Conservation (phyloP, 495 filamentous ascomycete genomes). For the Talaromyces proteolyticus region DNA sequence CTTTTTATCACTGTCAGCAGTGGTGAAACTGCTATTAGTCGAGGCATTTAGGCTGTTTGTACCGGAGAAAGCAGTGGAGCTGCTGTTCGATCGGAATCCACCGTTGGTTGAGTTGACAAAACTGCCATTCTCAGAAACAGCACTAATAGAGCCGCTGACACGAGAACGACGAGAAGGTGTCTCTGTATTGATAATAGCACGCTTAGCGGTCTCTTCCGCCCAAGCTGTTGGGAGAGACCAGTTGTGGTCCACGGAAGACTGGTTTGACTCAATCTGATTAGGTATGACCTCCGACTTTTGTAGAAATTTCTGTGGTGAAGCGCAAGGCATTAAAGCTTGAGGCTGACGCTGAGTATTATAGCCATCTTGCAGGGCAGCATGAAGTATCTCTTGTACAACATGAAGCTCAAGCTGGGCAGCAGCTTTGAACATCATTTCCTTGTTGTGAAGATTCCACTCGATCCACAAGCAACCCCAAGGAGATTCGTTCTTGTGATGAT, state of each 20-base stretch:
- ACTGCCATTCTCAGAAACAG: neutral
- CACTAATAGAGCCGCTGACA: neutral
- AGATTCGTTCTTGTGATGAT: conserved; percentile 9
- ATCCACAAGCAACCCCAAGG: conserved; percentile 25
- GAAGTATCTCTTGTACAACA: neutral
- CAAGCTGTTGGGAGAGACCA: neutral
- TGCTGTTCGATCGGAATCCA: neutral
- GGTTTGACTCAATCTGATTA: neutral
- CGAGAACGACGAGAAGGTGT: neutral
- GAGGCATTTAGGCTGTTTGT: neutral
- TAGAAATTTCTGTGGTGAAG: neutral
- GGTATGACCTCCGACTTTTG: too few relatives aligned
- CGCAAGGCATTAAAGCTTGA: neutral
- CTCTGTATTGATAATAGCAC: neutral
- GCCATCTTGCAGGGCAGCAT: neutral
- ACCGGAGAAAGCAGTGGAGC: neutral
- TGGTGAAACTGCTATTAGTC: neutral
- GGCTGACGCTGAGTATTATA: neutral
- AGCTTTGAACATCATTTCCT: conserved; percentile 12
- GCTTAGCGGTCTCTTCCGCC: conserved; percentile 1
- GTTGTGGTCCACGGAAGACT: neutral
- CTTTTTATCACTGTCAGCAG: neutral
- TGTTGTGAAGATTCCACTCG: conserved; percentile 18
- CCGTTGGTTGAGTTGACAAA: neutral
- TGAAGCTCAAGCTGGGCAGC: conserved; percentile 18